Evolutionary conservation across 139 green algal species (phyloP), one percentile per base, ranked within the genome.

Genomic region (Haematococcus sp.): DNA sequence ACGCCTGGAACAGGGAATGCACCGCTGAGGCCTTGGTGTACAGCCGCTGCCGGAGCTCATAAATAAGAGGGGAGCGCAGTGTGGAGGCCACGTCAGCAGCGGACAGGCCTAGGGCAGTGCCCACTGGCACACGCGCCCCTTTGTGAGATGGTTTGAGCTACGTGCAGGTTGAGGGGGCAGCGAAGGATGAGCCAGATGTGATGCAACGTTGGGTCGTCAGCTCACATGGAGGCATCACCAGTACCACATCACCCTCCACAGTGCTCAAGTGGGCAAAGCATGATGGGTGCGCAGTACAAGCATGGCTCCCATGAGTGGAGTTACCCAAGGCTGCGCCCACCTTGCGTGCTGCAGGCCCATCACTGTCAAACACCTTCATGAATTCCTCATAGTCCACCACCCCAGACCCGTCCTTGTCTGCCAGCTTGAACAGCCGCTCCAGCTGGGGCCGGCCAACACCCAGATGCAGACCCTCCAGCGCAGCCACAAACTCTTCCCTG

Each of bases 351-450:
- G 20, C 59, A 5, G 20, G 30, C 16, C 22, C 25, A 27, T 43
- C 30, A 4, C 15, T 23, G 0, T 32, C 30, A 20, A 7, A 65
- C 58, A 19, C 28, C 20, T 52, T 55, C 32, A 46, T 52, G 32
- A 71, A 77, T 23, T 77, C 72, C n/a, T 49, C 51, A 34, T 77
- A 77, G 60, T 77, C 61, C 4, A 77, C 52, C 30, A 17, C 1
- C 15, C 72, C 72, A 34, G 35, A 32, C 2, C 13, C 1, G 32
- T 77, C 61, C 46, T 16, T 46, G 23, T 77, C 72, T 0, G 3
- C 19, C 31, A 67, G 25, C 22, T 65, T 34, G 33, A 71, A 71
- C 23, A 77, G 44, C 1, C 72, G 61, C 20, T 77, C 46, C 9
- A 28, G 22, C 7, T 25, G 22, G 4, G 9, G 54, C 11, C 22